Base-by-base conservation (phyloP, 106 monocot species). In the Apostasia ramifera region DNA sequence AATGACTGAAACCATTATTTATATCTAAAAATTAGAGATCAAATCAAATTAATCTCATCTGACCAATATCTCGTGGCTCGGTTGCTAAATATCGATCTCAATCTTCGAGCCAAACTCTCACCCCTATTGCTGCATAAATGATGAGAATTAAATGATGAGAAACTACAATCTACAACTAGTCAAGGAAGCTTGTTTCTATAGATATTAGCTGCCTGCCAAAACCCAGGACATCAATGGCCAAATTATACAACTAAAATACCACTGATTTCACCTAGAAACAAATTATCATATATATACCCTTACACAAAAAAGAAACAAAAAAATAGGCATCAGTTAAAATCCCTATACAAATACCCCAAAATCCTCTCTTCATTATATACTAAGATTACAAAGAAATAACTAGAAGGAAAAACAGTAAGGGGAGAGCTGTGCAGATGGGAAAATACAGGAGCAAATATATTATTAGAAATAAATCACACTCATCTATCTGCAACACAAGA, bases 351-450 rank as follows among this genome's bases (percentile, higher is more conserved):
- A 55, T 48, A 15, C 56, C 44, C 44, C 49, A 56, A 63, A 63
- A 77, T 63, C 62, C 57, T 66, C 53, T 70, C 44, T 75, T 47
- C 48, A 39, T 78, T 48, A 64, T 75, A 60, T 70, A 67, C 75
- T 66, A 75, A 66, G 66, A 57, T 60, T 80, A 71, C 71, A 70
- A 40, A 55, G 66, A 52, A 44, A 39, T 39, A 47, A 41, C 8
- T 57, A 46, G 47, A 58, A 47, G 1, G 6, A 38, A 37, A 9
- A 44, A 8, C 40, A 55, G 6, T 63, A 53, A 39, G 3, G 45
- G 47, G 15, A 47, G 6, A 52, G 8, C 26, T 26, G 26, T 41
- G 50, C 66, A 6, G 46, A 2, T 8, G 50, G 45, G 55, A 66
- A 47, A 45, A 26, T 56, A 58, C 14, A 52, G 39, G 41, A 43